phyloP scores from a whole-genome alignment of 495 filamentous ascomycete genomes.

The Diplogelasinospora grovesii region DNA sequence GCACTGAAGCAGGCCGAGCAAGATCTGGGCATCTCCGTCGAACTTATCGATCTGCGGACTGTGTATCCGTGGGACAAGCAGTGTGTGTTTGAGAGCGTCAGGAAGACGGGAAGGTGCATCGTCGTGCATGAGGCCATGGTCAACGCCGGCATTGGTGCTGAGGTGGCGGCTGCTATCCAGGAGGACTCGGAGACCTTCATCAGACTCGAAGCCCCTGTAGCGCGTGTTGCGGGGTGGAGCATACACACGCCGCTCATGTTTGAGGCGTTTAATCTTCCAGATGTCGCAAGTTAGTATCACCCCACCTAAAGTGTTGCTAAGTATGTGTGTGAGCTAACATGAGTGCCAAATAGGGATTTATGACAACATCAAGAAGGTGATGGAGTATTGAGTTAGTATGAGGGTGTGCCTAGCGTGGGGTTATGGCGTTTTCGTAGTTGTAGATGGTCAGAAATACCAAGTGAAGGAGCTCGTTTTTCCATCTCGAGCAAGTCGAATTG shows the following conservation, averaged over 20 bases:
- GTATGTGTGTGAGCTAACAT: conserved; percentile 20
- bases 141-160: conserved; percentile 89
- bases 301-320: not conserved
- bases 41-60: conserved; percentile 87
- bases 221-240: conserved; percentile 86
- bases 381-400: conserved; percentile 41
- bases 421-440: too few relatives aligned
- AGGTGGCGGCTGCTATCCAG: conserved; percentile 88
- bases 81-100: conserved; percentile 74
- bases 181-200: conserved; percentile 74
- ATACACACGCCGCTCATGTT: conserved; percentile 76
- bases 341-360: conserved; percentile 49
- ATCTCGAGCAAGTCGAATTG: too few relatives aligned
- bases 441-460: too few relatives aligned
- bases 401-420: too few relatives aligned
- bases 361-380: conserved; percentile 43
- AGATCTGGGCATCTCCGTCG: conserved; percentile 69
- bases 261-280: conserved; percentile 84
- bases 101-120: conserved; percentile 83
- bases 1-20: conserved; percentile 78
- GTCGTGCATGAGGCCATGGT: conserved; percentile 96
- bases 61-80: conserved; percentile 94
- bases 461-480: too few relatives aligned
- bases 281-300: conserved; percentile 89
- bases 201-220: conserved; percentile 84